Base-by-base conservation (phyloP, 2,329 filamentous ascomycete genomes). In the Penicillium crustosum region DNA sequence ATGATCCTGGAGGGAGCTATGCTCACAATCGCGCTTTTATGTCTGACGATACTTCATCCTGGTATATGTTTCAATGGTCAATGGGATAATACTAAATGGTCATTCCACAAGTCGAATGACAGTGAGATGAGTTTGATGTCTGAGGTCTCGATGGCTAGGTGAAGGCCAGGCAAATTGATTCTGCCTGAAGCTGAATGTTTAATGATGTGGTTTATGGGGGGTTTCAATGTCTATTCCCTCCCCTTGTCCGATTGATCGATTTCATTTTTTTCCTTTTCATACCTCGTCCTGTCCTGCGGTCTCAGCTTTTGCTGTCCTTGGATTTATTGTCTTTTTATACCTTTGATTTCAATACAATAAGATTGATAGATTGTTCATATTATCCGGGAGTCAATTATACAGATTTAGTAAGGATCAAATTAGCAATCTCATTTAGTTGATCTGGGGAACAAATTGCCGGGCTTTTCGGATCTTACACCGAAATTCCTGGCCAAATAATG, bases 1-100 rank as follows among this genome's bases (percentile, higher is more conserved):
- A 79, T 83, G 64, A 68, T 78, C 6, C 68, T 84, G 3, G 82
- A 84, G 61, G 80, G 81, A 21, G 74, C 75, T 4, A 82, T 83
- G 79, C 79, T 84, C 23, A 21, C 56, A 1, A 61, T 66, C 25
- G 61, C 63, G 3, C 7, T 36, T 25, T 35, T 49, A 6, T 25
- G 21, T 49, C 19, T 49, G 33, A 49, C 47, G 2, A 19, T 19
- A 15, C 21, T 49, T 25, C 33, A 49, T 27, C 33, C 47, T 1
- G 33, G 47, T 1, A 9, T 19, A 13, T 49, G 47, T 21, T 49
- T 49, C 6, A 17, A 27, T 49, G 47, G 33, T 4, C 47, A 39
- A 8, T 38, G 47, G 47, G 23, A 39, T 39, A 39, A 9, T 9
- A 38, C 47, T 17, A 49, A 21, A 15, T 49, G 47, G 47, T 19